Conservation (phyloP, 179 eudicot species). For the Beta lomatogona region DNA sequence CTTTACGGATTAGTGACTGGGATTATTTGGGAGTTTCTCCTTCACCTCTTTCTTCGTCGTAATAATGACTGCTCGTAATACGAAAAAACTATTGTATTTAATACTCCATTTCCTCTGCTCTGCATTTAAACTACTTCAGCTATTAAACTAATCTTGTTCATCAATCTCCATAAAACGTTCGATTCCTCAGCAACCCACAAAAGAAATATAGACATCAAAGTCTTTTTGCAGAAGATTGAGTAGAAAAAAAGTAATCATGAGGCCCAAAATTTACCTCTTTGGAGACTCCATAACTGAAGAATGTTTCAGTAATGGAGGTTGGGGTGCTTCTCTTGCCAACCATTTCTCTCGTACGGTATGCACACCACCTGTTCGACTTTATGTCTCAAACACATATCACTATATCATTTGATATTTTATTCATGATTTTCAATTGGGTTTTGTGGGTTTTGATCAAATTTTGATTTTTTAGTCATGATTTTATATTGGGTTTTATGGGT, state of each 20-base stretch:
- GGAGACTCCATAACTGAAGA: slow-evolving; percentile 89
- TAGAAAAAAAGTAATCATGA: slow-evolving; percentile 35
- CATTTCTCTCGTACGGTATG: slow-evolving; percentile 77
- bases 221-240: background rate
- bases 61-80: too few relatives aligned
- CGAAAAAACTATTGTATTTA: too few relatives aligned
- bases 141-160: background rate
- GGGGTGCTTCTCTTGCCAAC: slow-evolving; percentile 79
- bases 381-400: slow-evolving; percentile 10
- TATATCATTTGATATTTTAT: background rate
- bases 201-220: background rate
- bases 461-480: slow-evolving; percentile 3
- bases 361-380: slow-evolving; percentile 28
- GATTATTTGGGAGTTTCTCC: too few relatives aligned
- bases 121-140: too few relatives aligned
- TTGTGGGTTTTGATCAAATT: background rate
- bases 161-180: background rate
- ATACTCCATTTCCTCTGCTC: too few relatives aligned
- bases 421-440: background rate
- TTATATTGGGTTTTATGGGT: background rate
- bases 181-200: background rate
- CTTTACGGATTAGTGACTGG: too few relatives aligned
- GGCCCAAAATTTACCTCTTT: slow-evolving; percentile 70
- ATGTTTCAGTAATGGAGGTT: slow-evolving; percentile 67
- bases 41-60: too few relatives aligned